Evolutionary conservation across 2,329 filamentous ascomycete species (phyloP), one percentile per base, ranked within the genome.

Genomic region (Ophiostoma sp.): DNA sequence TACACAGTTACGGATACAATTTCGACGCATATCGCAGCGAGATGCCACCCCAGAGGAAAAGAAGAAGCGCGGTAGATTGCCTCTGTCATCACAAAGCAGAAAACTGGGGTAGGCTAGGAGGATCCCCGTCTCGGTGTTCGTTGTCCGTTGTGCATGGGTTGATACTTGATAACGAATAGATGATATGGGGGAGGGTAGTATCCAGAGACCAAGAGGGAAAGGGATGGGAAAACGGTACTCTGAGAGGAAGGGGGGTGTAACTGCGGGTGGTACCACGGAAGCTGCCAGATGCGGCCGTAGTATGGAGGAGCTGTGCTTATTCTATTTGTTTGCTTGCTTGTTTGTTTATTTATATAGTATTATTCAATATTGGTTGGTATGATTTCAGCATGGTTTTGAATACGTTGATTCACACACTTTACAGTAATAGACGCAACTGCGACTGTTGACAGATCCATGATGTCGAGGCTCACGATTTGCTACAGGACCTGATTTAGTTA

Each of bases 231-330:
- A 55, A 55, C 49, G 49, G 49, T 55, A 9, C 49, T 41, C 38
- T 41, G 36, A 40, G 58, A 18, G 79, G 79, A 14, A 55, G 49
- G 49, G 49, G 49, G n/a, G 49, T 55, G 49, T 55, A 55, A 55
- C 27, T n/a, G 49, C 18, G 18, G n/a, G n/a, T 27, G 49, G 49
- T 55, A 18, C 18, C 18, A 18, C 49, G 49, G 49, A 27, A 55
- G 27, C 12, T 18, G 49, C 49, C n/a, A 55, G n/a, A 55, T 55
- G 49, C 49, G 49, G 49, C 18, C 27, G 27, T 27, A 27, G 27
- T 27, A 27, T 27, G 27, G 27, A 27, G 27, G 27, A 27, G 27
- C 27, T 27, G 27, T 27, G 27, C 27, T 27, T 27, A 27, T 27
- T 27, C 1, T 27, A 27, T 27, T 27, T 27, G 27, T 27, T 27